phyloP scores from a whole-genome alignment of 805 yeast genomes.

The Teunomyces aglyptinius region DNA sequence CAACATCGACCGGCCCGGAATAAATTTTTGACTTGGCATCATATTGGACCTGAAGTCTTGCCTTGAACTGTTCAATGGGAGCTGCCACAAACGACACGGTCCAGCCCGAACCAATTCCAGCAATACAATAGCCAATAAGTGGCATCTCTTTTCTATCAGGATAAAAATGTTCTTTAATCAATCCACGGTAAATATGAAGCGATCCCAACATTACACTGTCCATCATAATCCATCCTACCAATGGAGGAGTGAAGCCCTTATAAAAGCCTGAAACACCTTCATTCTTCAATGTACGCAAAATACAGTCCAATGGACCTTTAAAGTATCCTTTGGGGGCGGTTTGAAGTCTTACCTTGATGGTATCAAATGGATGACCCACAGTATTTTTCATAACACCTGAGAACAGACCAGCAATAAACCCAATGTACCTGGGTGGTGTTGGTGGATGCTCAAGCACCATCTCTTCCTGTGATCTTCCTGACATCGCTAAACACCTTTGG shows the following conservation, averaged over 20 bases:
- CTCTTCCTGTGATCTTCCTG: neutral
- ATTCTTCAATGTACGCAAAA: slow-evolving; percentile 61
- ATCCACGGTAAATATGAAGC: slow-evolving; percentile 69
- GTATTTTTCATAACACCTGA: slow-evolving; percentile 84
- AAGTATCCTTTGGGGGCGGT: slow-evolving; percentile 59
- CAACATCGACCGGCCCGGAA: slow-evolving; percentile 80
- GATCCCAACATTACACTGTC: slow-evolving; percentile 90
- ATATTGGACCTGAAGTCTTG: slow-evolving; percentile 85
- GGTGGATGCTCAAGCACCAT: slow-evolving; percentile 4
- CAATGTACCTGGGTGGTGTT: slow-evolving; percentile 56
- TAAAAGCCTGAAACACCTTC: slow-evolving; percentile 83
- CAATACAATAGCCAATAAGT: slow-evolving; percentile 67
- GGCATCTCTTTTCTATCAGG: slow-evolving; percentile 65
- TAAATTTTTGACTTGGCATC: slow-evolving; percentile 67
- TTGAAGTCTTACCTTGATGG: slow-evolving; percentile 83
- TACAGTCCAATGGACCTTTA: slow-evolving; percentile 81
- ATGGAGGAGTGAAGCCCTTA: slow-evolving; percentile 90
- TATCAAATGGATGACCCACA: slow-evolving; percentile 93
- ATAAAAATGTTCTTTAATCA: slow-evolving; percentile 64
- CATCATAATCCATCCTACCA: slow-evolving; percentile 92
- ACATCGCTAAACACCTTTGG: neutral
- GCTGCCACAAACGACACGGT: slow-evolving; percentile 96
- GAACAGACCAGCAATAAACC: slow-evolving; percentile 86
- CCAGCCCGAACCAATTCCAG: slow-evolving; percentile 84
- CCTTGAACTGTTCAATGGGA: slow-evolving; percentile 87